phyloP scores from a whole-genome alignment of 345 rosid species.

The Sapria himalayana region DNA sequence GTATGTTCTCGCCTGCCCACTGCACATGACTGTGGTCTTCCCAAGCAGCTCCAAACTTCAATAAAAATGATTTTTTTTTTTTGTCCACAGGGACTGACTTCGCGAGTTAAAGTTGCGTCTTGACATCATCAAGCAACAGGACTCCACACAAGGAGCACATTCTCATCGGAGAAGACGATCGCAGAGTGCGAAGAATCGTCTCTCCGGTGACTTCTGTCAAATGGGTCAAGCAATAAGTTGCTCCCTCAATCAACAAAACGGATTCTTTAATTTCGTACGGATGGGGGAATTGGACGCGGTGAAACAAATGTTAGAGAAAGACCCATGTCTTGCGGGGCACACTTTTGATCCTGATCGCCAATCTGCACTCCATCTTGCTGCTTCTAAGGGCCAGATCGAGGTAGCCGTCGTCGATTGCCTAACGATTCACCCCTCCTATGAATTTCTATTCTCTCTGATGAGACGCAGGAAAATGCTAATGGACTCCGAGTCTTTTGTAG shows the following conservation, averaged over 20 bases:
- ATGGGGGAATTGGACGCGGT: constrained; percentile 38
- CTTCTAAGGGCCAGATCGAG: constrained; percentile 97
- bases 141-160: no score
- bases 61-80: constrained; percentile 5
- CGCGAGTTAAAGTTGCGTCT: no score
- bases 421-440: no score
- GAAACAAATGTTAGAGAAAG: constrained; percentile 22
- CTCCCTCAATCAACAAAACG: constrained; percentile 40
- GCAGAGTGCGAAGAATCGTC: background rate
- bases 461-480: constrained; percentile 9
- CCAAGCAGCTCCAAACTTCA: constrained; percentile 33
- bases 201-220: constrained; percentile 10
- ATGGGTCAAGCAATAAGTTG: constrained; percentile 99
- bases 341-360: constrained; percentile 64
- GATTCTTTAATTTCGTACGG: constrained; percentile 56
- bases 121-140: no score
- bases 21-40: no score
- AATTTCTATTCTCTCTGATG: no score
- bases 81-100: no score
- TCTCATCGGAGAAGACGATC: constrained; percentile 14
- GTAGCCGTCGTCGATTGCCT: constrained; percentile 14
- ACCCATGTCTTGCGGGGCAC: constrained; percentile 32
- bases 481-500: no score
- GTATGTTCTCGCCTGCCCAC: no score
- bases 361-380: constrained; percentile 76